phyloP scores from a whole-genome alignment of 345 rosid species.

The Lepidium sativum region DNA sequence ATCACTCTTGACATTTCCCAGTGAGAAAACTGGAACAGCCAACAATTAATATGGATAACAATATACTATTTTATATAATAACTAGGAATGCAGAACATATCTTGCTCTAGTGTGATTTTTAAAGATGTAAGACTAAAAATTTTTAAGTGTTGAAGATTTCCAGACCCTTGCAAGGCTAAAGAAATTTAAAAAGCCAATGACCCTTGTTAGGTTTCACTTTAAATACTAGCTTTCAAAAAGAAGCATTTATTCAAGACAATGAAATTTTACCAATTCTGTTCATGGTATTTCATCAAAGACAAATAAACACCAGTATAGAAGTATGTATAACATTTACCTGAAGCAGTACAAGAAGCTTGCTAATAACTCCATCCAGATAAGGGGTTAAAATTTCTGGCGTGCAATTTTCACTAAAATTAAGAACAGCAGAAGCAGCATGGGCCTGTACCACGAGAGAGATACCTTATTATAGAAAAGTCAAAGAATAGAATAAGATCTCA shows the following conservation, averaged over 20 bases:
- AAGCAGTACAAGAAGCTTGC: conserved; percentile 65
- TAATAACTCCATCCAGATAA: conserved; percentile 59
- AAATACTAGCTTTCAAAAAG: background rate
- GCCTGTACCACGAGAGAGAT: conserved; percentile 31
- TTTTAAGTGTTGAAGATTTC: too few species aligned
- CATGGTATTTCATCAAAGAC: background rate
- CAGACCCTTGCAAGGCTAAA: background rate
- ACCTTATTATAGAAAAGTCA: background rate
- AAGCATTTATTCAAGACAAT: background rate
- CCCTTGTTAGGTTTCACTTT: background rate
- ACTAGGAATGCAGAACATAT: background rate
- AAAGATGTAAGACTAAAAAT: too few species aligned
- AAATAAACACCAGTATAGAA: background rate
- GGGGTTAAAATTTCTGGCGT: conserved; percentile 59
- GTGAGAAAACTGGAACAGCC: background rate
- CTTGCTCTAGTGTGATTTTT: background rate
- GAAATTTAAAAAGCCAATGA: background rate
- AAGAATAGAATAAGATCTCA: background rate
- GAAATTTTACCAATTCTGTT: background rate
- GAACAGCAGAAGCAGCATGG: conserved; percentile 78
- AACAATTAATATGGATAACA: background rate
- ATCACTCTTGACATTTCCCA: background rate
- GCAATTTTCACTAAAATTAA: conserved; percentile 65
- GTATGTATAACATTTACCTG: conserved; percentile 34
- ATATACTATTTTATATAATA: background rate